Evolutionary conservation across 352 stramenopile species (phyloP).

Genomic region (Elongisporangium senticosum): DNA sequence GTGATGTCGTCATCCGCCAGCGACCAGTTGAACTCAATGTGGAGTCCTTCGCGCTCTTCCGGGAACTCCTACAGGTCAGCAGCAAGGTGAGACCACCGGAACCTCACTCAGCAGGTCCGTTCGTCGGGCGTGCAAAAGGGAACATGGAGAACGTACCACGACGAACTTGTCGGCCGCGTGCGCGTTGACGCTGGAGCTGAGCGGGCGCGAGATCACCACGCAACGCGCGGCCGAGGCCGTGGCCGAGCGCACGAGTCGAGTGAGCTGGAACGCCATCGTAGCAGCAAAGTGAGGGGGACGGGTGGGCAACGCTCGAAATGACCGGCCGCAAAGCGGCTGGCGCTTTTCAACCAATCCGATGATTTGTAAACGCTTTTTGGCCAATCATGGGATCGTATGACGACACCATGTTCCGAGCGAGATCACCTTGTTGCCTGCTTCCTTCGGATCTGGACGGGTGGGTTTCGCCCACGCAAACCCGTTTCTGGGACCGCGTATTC

Average conservation of each 20-base stretch:
- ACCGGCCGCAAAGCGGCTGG: conserved; percentile 21
- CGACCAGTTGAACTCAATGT: conserved; percentile 88
- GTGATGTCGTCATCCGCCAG: conserved; percentile 77
- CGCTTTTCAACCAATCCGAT: conserved; percentile 10
- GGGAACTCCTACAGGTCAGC: conserved; percentile 48
- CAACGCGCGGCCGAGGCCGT: conserved; percentile 20
- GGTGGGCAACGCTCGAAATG: conserved; percentile 23
- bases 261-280: conserved; percentile 50
- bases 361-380: conserved; percentile 12
- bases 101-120: not conserved
- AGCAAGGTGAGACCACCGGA: conserved; percentile 4
- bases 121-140: not conserved
- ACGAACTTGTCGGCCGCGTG: conserved; percentile 78
- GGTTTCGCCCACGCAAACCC: not conserved
- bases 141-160: conserved; percentile 37
- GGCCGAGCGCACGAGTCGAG: conserved; percentile 29
- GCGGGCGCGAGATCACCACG: conserved; percentile 11
- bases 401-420: too few relatives aligned
- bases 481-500: not conserved
- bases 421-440: not conserved
- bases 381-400: conserved; percentile 18
- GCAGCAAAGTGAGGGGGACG: not conserved
- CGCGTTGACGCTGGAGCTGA: conserved; percentile 40
- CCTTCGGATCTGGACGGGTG: not conserved
- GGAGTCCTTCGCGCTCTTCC: conserved; percentile 68